These are phyloP conservation scores for Lactarius quietus DNA, from an alignment of 768 basidiomycete genomes.

Conservation along the genomic window DNA sequence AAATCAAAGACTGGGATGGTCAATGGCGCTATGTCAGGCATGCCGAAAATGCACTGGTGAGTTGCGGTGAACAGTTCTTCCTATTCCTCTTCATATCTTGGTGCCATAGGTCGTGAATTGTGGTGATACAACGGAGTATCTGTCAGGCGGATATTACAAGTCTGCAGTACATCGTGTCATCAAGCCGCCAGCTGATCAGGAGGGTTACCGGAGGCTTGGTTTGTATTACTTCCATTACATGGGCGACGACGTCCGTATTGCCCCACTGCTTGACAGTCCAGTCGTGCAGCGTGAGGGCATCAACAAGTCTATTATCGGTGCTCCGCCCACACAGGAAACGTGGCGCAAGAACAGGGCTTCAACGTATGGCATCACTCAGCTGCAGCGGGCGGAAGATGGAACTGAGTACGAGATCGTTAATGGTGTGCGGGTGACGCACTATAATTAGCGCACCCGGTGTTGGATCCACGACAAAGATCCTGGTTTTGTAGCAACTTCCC, in stretches of 20 bases:
- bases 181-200: conserved; percentile 38
- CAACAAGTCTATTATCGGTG: conserved; percentile 29
- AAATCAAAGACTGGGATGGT: conserved; percentile 36
- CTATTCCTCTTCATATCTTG: background rate
- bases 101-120: conserved; percentile 38
- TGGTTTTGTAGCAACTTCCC: background rate
- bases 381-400: conserved; percentile 33
- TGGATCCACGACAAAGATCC: background rate
- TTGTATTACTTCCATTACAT: conserved; percentile 37
- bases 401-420: conserved; percentile 36
- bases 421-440: conserved; percentile 35
- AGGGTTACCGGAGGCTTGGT: conserved; percentile 34
- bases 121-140: conserved; percentile 36
- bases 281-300: conserved; percentile 36
- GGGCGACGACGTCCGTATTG: conserved; percentile 32
- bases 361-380: conserved; percentile 33
- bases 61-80: background rate
- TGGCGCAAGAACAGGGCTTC: conserved; percentile 34
- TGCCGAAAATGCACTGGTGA: conserved; percentile 36
- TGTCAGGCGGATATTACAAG: conserved; percentile 38
- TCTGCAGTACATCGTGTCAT: conserved; percentile 39
- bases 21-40: conserved; percentile 39
- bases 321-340: conserved; percentile 32
- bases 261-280: conserved; percentile 33
- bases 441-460: conserved; percentile 26